phyloP scores from a whole-genome alignment of 164 flowering plant genomes.

The Aristolochia californica region DNA sequence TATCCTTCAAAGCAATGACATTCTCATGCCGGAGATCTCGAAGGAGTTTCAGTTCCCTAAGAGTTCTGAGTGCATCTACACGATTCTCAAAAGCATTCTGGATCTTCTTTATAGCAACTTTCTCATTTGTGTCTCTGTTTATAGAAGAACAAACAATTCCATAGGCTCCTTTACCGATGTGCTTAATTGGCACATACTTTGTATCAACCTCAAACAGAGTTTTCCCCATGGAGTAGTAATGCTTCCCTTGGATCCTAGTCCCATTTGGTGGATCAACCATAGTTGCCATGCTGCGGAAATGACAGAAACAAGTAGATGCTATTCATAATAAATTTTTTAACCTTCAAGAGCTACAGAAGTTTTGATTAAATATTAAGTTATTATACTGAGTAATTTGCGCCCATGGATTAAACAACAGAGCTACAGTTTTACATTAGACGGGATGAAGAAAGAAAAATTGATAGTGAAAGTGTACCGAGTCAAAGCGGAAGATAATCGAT shows the following conservation, averaged over 20 bases:
- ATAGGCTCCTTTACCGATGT: slow-evolving; percentile 90
- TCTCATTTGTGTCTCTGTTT: slow-evolving; percentile 76
- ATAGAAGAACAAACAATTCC: slow-evolving; percentile 88
- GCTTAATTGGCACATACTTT: slow-evolving; percentile 83
- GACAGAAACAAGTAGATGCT: background rate
- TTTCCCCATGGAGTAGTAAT: slow-evolving; percentile 89
- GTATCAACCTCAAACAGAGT: slow-evolving; percentile 85
- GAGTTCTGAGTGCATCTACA: slow-evolving; percentile 77
- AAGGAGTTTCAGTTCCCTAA: slow-evolving; percentile 82
- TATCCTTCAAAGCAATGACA: slow-evolving; percentile 79
- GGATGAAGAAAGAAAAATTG: too few relatives aligned
- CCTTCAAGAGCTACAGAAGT: background rate
- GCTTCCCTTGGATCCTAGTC: slow-evolving; percentile 48
- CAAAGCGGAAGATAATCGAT: too few relatives aligned
- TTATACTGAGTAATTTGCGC: too few relatives aligned
- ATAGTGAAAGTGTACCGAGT: too few relatives aligned
- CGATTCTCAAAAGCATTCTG: slow-evolving; percentile 77
- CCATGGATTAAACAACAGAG: too few relatives aligned
- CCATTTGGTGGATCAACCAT: slow-evolving; percentile 87
- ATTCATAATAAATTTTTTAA: background rate
- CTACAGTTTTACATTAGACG: too few relatives aligned
- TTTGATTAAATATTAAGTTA: too few relatives aligned
- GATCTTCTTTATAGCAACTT: slow-evolving; percentile 89
- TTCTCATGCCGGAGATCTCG: slow-evolving; percentile 78
- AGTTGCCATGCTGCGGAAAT: slow-evolving; percentile 51